Evolutionary conservation across 495 filamentous ascomycete species (phyloP).

Genomic region (Tuber indicum): DNA sequence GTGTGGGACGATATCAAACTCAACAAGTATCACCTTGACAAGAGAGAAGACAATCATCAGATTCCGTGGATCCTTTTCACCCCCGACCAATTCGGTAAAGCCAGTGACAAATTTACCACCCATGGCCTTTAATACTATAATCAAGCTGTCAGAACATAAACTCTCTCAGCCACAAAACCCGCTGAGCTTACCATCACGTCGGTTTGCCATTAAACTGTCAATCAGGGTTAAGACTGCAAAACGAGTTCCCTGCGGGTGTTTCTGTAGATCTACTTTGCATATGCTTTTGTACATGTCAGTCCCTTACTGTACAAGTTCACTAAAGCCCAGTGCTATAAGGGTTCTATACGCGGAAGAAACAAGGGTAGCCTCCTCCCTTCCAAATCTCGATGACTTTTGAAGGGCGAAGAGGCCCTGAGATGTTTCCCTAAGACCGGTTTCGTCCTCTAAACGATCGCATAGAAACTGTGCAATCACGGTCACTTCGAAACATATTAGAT

Average conservation of each 20-base stretch:
- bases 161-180: neutral
- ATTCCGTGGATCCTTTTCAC: conserved; percentile 71
- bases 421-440: conserved; percentile 37
- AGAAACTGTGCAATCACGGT: conserved; percentile 56
- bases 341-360: conserved; percentile 36
- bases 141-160: conserved; percentile 24
- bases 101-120: conserved; percentile 56
- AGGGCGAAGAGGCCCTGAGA: conserved; percentile 47
- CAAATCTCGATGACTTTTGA: conserved; percentile 51
- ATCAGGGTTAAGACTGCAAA: conserved; percentile 60
- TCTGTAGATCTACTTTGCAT: conserved; percentile 50
- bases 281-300: conserved; percentile 20
- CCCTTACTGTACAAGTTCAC: neutral
- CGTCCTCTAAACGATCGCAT: conserved; percentile 59
- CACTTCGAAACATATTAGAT: conserved; percentile 36
- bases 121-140: conserved; percentile 50
- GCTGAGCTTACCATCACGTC: conserved; percentile 53
- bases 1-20: conserved; percentile 62
- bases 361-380: conserved; percentile 48
- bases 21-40: conserved; percentile 62
- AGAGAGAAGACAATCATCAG: conserved; percentile 73
- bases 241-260: conserved; percentile 56
- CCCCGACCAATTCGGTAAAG: conserved; percentile 62
- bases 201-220: conserved; percentile 58
- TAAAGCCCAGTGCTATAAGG: neutral